Evolutionary conservation across 108 stramenopile species (phyloP), one percentile per base, ranked within the genome.

Genomic region (Cyclotella sp.): DNA sequence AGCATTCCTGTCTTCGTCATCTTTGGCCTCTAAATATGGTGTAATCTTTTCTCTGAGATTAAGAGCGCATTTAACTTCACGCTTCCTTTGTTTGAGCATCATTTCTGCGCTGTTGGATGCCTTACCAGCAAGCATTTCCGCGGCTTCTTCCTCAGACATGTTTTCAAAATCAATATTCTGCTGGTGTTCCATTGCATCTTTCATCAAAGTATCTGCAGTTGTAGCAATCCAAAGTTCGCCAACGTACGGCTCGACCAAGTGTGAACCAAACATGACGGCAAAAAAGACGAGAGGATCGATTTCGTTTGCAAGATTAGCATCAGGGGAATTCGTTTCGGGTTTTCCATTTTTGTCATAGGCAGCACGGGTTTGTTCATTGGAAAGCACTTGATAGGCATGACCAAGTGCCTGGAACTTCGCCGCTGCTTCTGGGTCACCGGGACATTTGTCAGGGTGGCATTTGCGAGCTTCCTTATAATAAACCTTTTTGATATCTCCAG

Each of bases 341-440:
- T 75, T 82, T 44, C 95, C 97, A 83, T 94, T 84, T 59, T 89
- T 85, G 70, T 98, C 97, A 75, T 98, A 98, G 21, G 79, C 75
- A 28, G 90, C 92, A 47, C 97, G 85, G 13, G 82, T 83, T 73
- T 93, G 83, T 34, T 95, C 93, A 70, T 93, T 86, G 26, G 87
- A 86, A 12, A 98, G 81, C 8, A 95, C 77, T 75, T 96, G 97
- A 75, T 98, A 98, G 39, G 97, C 97, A 67, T 95, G 91, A 15
- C 94, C 92, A 16, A 98, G 61, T 26, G 81, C 86, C 84, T 97
- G 97, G 76, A 98, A 98, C 72, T 89, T 90, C 13, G 85, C 71
- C 9, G 88, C 86, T 19, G 93, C 94, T 24, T 93, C 87, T 13
- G 94, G 90, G 79, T 95, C 93, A 52, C 85, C 93, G n/a, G 88